These are phyloP conservation scores for Petunia axillaris DNA, from an alignment of 257 asterid genomes.

Conservation along the genomic window DNA sequence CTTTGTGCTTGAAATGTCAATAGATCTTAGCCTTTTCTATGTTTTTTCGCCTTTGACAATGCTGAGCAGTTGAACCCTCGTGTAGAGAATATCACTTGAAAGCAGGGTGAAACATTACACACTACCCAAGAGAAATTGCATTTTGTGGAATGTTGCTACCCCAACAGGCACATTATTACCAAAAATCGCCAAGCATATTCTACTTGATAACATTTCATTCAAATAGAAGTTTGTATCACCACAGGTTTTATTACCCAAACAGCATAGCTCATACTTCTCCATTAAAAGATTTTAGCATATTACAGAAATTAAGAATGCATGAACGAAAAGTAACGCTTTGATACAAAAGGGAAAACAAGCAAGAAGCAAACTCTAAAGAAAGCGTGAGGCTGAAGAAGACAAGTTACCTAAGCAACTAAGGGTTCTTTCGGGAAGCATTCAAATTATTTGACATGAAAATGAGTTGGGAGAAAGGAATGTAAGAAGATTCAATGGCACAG, in stretches of 20 bases:
- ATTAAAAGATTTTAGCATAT: not conserved
- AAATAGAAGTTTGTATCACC: not conserved
- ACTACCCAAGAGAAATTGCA: not conserved
- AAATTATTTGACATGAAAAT: not conserved
- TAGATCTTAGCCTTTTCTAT: not conserved
- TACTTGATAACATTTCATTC: not conserved
- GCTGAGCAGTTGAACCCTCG: not conserved
- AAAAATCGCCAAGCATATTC: not conserved
- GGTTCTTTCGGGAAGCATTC: not conserved
- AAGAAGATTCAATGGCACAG: not conserved
- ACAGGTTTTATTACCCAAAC: not conserved
- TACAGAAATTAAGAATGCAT: not conserved
- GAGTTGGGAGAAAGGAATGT: not conserved
- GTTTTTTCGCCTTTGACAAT: not conserved
- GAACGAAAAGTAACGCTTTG: not conserved
- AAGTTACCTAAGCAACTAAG: not conserved
- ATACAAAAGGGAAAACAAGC: not conserved
- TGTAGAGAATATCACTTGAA: slow-evolving; percentile 12
- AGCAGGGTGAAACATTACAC: not conserved
- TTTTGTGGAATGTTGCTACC: not conserved
- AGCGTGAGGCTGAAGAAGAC: not conserved
- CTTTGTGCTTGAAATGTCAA: not conserved
- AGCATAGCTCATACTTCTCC: not conserved
- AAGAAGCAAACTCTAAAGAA: slow-evolving; percentile 8
- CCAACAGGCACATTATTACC: not conserved